Evolutionary conservation across 2,329 filamentous ascomycete species (phyloP).

Genomic region (Exophiala dermatitidis): DNA sequence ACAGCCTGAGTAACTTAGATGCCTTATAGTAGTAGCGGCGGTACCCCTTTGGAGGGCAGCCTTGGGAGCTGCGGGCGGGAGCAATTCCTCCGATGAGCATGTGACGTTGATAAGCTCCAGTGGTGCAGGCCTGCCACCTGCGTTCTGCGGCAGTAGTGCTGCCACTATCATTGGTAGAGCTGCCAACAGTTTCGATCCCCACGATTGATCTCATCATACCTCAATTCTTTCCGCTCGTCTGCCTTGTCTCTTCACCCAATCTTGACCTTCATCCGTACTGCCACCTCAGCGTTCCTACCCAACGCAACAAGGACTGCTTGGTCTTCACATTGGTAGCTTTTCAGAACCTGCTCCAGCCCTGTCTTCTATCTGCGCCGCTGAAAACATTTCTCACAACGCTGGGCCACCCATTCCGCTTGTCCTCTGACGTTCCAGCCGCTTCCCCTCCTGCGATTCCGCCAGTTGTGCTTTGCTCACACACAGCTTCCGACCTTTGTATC

Average conservation of each 20-base stretch:
- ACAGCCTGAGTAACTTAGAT: no score
- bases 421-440: neutral
- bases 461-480: neutral
- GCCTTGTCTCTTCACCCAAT: neutral
- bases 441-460: neutral
- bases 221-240: neutral
- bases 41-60: neutral
- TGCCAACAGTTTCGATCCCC: conserved; percentile 14
- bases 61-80: neutral
- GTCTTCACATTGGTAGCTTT: neutral
- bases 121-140: neutral
- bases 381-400: neutral
- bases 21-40: no score
- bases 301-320: conserved; percentile 4
- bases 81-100: neutral
- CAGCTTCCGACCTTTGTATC: neutral
- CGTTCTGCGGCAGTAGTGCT: neutral
- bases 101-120: neutral
- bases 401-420: neutral
- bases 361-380: neutral
- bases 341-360: neutral
- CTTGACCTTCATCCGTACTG: neutral
- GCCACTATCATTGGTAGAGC: neutral
- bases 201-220: conserved; percentile 16
- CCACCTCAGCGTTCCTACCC: neutral